Evolutionary conservation across 495 filamentous ascomycete genomes (phyloP).

Genomic region (Xylaria cubensis): DNA sequence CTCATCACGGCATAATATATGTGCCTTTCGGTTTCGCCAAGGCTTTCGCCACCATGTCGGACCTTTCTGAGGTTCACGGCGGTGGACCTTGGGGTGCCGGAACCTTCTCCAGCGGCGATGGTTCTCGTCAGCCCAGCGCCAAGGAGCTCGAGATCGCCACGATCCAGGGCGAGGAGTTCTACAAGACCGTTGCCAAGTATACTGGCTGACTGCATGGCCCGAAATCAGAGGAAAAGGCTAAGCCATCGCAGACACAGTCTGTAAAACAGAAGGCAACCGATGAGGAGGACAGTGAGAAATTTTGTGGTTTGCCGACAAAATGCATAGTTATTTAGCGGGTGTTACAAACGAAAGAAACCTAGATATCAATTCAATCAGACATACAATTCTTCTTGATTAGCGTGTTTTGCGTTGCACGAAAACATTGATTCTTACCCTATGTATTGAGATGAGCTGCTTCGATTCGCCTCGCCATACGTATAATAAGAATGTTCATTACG

Average conservation of each 20-base stretch:
- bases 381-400: neutral
- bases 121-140: constrained; percentile 77
- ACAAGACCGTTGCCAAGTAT: constrained; percentile 75
- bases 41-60: constrained; percentile 69
- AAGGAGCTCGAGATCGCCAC: constrained; percentile 79
- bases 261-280: constrained; percentile 12
- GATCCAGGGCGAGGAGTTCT: constrained; percentile 87
- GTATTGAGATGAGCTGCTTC: neutral
- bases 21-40: constrained; percentile 93
- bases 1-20: constrained; percentile 95
- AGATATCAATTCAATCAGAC: constrained; percentile 17
- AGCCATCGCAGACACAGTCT: constrained; percentile 26
- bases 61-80: constrained; percentile 79
- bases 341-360: constrained; percentile 3
- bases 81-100: constrained; percentile 94
- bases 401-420: neutral
- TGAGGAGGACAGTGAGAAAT: constrained; percentile 29
- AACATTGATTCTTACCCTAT: neutral
- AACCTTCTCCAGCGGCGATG: constrained; percentile 82
- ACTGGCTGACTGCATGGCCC: constrained; percentile 83
- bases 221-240: constrained; percentile 1
- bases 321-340: constrained; percentile 32
- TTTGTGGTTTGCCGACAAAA: constrained; percentile 39
- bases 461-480: neutral
- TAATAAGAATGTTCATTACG: neutral